These are phyloP conservation scores for Onygenales sp. DNA, from an alignment of 2,329 filamentous ascomycete genomes.

Conservation along the genomic window DNA sequence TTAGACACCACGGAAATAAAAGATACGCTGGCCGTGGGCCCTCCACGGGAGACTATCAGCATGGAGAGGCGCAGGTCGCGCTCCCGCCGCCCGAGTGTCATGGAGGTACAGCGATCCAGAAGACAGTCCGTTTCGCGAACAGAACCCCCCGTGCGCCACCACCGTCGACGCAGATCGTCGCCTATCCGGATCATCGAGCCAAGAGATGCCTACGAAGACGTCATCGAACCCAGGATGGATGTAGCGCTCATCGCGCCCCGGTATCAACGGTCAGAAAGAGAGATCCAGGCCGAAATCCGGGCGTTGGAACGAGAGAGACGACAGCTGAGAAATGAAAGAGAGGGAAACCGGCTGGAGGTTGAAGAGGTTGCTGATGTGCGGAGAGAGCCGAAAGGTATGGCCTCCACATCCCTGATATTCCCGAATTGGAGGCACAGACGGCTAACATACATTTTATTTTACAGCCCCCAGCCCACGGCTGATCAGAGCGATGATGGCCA, in stretches of 20 bases:
- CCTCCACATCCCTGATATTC: constrained; percentile 23
- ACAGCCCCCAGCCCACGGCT: constrained; percentile 55
- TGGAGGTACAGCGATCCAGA: neutral
- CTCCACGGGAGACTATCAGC: constrained; percentile 12
- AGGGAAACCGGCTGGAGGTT: constrained; percentile 21
- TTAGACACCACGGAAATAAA: constrained; percentile 1
- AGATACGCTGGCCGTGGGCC: neutral
- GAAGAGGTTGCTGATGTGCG: constrained; percentile 55
- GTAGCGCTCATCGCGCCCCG: constrained; percentile 42
- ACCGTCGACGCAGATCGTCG: constrained; percentile 25
- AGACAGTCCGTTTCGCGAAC: constrained; percentile 1
- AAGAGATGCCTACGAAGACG: constrained; percentile 27
- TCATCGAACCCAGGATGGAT: constrained; percentile 39
- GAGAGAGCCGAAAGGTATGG: constrained; percentile 93
- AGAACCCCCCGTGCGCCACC: neutral
- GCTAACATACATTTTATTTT: constrained; percentile 6
- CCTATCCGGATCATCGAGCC: constrained; percentile 27
- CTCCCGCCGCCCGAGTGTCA: constrained; percentile 4
- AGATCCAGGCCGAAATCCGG: constrained; percentile 64
- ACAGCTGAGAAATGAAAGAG: constrained; percentile 47
- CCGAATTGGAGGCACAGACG: neutral
- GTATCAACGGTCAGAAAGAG: constrained; percentile 44
- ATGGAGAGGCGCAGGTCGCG: constrained; percentile 23
- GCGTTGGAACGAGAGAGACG: constrained; percentile 59
- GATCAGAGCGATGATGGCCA: constrained; percentile 61